phyloP scores from a whole-genome alignment of 225 moss, liverwort and hornwort genomes.

The Sphagnum contortum region DNA sequence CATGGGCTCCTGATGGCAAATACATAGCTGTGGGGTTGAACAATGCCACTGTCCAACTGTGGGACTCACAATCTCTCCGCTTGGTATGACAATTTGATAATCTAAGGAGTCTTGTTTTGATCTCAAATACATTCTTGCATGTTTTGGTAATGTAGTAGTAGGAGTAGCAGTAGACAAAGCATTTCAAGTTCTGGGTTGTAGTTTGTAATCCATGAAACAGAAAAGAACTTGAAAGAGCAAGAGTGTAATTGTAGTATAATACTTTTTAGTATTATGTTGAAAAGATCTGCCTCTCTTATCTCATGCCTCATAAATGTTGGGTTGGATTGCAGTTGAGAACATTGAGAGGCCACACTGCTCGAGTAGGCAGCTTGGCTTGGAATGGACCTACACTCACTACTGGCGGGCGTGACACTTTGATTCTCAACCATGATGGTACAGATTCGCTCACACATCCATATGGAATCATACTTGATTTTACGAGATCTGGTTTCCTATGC shows the following conservation, averaged over 20 bases:
- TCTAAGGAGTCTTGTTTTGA: not conserved
- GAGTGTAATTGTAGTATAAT: too few species aligned
- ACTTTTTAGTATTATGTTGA: too few species aligned
- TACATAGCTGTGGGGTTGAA: conserved; percentile 85
- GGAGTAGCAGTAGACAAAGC: too few species aligned
- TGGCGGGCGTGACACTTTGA: conserved; percentile 78
- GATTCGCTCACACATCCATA: not conserved
- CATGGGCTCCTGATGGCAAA: conserved; percentile 91
- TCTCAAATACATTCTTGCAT: too few species aligned
- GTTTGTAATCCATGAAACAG: too few species aligned
- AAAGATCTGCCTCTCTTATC: too few species aligned
- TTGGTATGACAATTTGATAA: conserved; percentile 17
- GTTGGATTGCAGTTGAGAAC: conserved; percentile 47
- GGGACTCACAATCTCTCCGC: conserved; percentile 74
- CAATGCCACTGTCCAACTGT: conserved; percentile 78
- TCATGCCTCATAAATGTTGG: too few species aligned
- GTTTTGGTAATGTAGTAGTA: too few species aligned
- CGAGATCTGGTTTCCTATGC: too few species aligned
- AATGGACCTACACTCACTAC: conserved; percentile 78
- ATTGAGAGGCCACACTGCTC: conserved; percentile 79
- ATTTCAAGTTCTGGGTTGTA: too few species aligned
- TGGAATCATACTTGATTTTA: too few species aligned
- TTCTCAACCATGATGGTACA: conserved; percentile 88
- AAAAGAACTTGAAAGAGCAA: too few species aligned
- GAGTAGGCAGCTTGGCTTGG: conserved; percentile 90